These are phyloP conservation scores for Colletotrichum sansevieriae DNA, from an alignment of 2,329 filamentous ascomycete species.

Conservation along the genomic window DNA sequence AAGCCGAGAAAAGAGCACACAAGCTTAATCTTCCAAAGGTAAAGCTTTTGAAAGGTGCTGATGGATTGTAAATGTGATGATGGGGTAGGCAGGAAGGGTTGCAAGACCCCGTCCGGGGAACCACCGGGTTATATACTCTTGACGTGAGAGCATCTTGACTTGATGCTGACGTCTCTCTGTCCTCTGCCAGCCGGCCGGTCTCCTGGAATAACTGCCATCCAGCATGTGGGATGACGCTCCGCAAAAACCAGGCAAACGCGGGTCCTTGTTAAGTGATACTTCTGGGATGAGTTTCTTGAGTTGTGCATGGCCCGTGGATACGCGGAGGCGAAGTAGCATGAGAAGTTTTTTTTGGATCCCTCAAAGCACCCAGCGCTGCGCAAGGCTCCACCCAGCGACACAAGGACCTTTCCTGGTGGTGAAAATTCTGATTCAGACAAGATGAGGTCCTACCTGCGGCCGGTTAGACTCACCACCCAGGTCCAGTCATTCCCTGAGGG, in stretches of 20 bases:
- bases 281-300: slow-evolving; percentile 41
- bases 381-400: slow-evolving; percentile 26
- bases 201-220: slow-evolving; percentile 12
- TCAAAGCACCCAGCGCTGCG: slow-evolving; percentile 4
- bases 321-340: slow-evolving; percentile 41
- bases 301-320: slow-evolving; percentile 41
- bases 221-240: slow-evolving; percentile 30
- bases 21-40: slow-evolving; percentile 12
- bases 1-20: background rate
- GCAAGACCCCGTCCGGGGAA: background rate
- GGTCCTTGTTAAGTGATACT: slow-evolving; percentile 34
- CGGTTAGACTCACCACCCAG: slow-evolving; percentile 7
- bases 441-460: slow-evolving; percentile 4
- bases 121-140: slow-evolving; percentile 31
- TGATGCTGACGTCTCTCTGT: slow-evolving; percentile 40
- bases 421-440: slow-evolving; percentile 28
- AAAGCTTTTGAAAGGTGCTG: background rate
- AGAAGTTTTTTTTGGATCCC: slow-evolving; percentile 41
- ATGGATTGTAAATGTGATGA: slow-evolving; percentile 4
- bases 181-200: background rate
- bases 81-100: background rate
- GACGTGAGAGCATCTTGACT: slow-evolving; percentile 32
- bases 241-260: slow-evolving; percentile 43
- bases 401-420: slow-evolving; percentile 35
- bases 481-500: too few species aligned